Base-by-base conservation (phyloP, 106 monocot species). In the Acanthochlamys bracteata region DNA sequence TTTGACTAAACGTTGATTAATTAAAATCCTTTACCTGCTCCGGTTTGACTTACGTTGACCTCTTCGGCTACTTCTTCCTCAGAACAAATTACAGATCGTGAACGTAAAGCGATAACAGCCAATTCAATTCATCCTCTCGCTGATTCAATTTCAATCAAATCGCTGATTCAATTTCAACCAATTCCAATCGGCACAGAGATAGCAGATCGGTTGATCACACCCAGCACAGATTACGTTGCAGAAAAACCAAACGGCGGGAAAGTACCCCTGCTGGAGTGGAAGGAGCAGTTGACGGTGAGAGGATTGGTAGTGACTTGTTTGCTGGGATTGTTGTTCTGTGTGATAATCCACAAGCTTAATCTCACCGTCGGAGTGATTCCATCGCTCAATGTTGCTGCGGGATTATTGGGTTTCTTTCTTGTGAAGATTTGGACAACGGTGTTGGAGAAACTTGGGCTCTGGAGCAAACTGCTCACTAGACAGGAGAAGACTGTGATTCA, bases 401-500 rank as follows among this genome's bases (percentile, higher is more conserved):
- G 25, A 4, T 19, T 60, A 12, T 39, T 60, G 2, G 60, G 25
- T 4, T 60, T 60, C 19, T 25, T 60, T 39, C 25, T 60, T 17
- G 24, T 60, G 13, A 1, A 60, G 26, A 16, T 11, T 16, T 60
- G 60, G 60, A 60, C 39, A 0, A 33, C 17, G 27, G 1, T 33
- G 12, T 9, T 60, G 0, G 25, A 60, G 12, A 60, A 60, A 16
- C 14, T 60, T 15, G 60, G 60, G 19, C 14, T 60, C 19, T 9
- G 3, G 6, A 25, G 13, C 7, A 25, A 39, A 11, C 1, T 39
- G 0, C 39, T 60, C 19, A 60, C 60, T 1, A 15, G 60, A 22
- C 60, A 60, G 33, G 60, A 60, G 27, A 60, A 60, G 13, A 60
- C 60, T 39, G 60, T 60, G 2, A 25, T 60, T 1, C 60, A 60